A percentile compares a stretch with the other conserved stretches of the same genome.
Conservation (phyloP, 2,329 filamentous ascomycete species). For the Aspergillus ruber region DNA sequence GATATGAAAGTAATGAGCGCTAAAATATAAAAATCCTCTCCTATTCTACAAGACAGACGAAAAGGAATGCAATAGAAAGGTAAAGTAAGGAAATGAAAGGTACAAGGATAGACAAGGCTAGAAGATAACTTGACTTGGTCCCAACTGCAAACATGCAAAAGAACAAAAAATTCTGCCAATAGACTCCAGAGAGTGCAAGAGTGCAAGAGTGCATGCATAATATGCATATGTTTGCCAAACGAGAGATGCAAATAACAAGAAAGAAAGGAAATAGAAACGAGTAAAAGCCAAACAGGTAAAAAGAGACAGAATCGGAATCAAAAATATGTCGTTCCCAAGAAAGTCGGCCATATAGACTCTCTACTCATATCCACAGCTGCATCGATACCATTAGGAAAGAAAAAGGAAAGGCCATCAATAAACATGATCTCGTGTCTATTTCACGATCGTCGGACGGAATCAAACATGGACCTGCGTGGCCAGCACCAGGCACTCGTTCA, state of each 20-base stretch:
- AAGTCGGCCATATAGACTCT: neutral
- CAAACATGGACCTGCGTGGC: slow-evolving; percentile 1
- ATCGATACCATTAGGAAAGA: slow-evolving; percentile 10
- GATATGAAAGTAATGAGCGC: slow-evolving; percentile 16
- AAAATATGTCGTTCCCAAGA: neutral
- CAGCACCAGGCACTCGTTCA: slow-evolving; percentile 4
- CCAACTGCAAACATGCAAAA: too few species aligned
- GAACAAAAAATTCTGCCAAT: too few species aligned
- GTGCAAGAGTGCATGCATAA: too few species aligned
- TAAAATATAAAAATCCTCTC: neutral
- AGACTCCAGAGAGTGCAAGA: too few species aligned
- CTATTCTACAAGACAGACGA: slow-evolving; percentile 2
- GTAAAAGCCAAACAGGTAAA: slow-evolving; percentile 1
- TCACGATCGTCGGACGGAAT: neutral
- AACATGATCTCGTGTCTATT: slow-evolving; percentile 13
- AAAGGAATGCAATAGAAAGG: neutral
- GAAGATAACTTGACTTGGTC: slow-evolving; percentile 1
- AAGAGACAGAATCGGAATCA: neutral
- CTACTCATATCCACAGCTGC: slow-evolving; percentile 4
- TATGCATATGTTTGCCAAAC: too few species aligned
- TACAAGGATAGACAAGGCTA: slow-evolving; percentile 5
- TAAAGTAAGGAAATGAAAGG: too few species aligned
- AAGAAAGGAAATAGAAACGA: neutral
- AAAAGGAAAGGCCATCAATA: slow-evolving; percentile 7
- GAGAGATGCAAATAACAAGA: neutral